A percentile compares a stretch with the other conserved stretches of the same genome.
phyloP scores from a whole-genome alignment of 2,329 filamentous ascomycete genomes.

The Dothidotthia symphoricarpi region DNA sequence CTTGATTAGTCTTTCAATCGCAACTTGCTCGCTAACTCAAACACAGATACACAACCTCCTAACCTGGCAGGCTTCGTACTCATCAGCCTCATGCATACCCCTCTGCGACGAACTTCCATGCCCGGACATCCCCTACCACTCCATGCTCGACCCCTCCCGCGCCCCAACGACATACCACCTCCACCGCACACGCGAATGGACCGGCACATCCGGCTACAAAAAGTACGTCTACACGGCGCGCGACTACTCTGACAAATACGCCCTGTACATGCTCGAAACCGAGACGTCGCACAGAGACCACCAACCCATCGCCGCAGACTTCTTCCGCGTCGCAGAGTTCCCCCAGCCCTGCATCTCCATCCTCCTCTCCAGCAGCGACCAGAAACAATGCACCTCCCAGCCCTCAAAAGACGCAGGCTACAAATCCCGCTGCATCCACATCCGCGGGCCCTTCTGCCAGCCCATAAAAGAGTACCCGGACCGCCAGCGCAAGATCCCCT shows the following conservation, averaged over 20 bases:
- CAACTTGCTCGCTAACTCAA: slow-evolving; percentile 6
- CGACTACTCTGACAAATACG: slow-evolving; percentile 38
- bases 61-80: slow-evolving; percentile 39
- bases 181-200: slow-evolving; percentile 41
- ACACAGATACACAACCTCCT: slow-evolving; percentile 37
- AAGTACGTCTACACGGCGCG: slow-evolving; percentile 41
- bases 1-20: background rate
- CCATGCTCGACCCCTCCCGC: slow-evolving; percentile 34
- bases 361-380: slow-evolving; percentile 36
- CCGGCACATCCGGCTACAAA: slow-evolving; percentile 31
- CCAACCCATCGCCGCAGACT: slow-evolving; percentile 36
- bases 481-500: slow-evolving; percentile 39
- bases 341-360: slow-evolving; percentile 35
- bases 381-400: slow-evolving; percentile 25
- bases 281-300: slow-evolving; percentile 29
- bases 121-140: slow-evolving; percentile 35
- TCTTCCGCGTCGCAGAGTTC: slow-evolving; percentile 39
- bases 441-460: slow-evolving; percentile 34
- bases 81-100: slow-evolving; percentile 34
- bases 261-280: slow-evolving; percentile 38
- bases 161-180: slow-evolving; percentile 37
- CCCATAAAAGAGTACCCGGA: slow-evolving; percentile 40
- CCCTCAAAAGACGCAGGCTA: slow-evolving; percentile 33
- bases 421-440: slow-evolving; percentile 38
- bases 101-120: slow-evolving; percentile 36